Conservation (phyloP, 352 stramenopile species). For the Phytopythium montanum region DNA sequence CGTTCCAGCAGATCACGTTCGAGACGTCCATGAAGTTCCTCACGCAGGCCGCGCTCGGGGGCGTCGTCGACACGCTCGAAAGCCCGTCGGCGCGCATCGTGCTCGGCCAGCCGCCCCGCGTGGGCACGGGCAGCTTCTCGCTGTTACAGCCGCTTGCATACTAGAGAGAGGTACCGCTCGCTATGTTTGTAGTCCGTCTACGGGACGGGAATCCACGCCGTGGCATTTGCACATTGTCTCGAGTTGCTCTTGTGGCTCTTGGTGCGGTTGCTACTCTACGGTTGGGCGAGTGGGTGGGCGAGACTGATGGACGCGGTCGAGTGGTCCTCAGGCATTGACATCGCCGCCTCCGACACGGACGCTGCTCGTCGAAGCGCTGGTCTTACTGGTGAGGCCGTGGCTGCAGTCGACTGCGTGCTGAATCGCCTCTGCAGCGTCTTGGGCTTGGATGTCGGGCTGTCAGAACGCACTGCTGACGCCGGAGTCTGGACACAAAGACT, state of each 20-base stretch:
- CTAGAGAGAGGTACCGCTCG: slow-evolving; percentile 24
- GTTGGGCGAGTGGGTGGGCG: too few species aligned
- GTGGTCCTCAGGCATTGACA: background rate
- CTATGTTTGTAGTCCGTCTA: background rate
- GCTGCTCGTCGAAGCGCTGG: background rate
- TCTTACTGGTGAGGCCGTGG: background rate
- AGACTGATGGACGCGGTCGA: background rate
- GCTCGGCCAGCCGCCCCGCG: slow-evolving; percentile 90
- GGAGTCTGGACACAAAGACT: background rate
- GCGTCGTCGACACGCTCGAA: slow-evolving; percentile 88
- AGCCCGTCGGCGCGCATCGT: slow-evolving; percentile 95
- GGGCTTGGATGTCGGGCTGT: background rate
- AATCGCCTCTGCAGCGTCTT: slow-evolving; percentile 1
- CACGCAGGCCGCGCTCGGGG: slow-evolving; percentile 92
- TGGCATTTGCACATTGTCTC: background rate
- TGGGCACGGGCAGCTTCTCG: slow-evolving; percentile 96
- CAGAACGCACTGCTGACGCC: background rate
- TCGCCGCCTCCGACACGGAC: background rate
- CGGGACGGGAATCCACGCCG: background rate
- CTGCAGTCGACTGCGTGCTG: background rate
- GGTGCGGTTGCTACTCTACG: too few species aligned
- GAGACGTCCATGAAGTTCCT: slow-evolving; percentile 99
- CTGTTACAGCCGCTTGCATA: slow-evolving; percentile 87
- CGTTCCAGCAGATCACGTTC: slow-evolving; percentile 99
- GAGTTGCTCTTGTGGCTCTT: too few species aligned